A percentile compares a stretch with the other conserved stretches of the same genome.
Evolutionary conservation across 106 monocot genomes (phyloP).

Genomic region (Dendrobium catenatum): DNA sequence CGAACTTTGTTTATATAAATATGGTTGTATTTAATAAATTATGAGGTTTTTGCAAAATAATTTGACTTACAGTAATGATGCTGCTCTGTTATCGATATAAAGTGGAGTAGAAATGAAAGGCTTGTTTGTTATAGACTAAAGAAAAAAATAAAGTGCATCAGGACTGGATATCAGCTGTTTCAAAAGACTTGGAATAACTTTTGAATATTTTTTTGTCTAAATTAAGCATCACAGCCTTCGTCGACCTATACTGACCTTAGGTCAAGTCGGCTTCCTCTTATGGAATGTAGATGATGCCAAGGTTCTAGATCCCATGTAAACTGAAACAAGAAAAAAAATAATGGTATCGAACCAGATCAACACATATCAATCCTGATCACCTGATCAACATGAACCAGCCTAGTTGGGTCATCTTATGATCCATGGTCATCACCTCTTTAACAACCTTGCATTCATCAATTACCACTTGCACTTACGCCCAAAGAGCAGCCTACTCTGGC

Average conservation of each 20-base stretch:
- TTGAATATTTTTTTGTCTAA: no score
- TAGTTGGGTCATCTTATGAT: no score
- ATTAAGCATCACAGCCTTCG: background rate
- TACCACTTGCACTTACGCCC: no score
- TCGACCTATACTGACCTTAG: background rate
- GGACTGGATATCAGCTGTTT: background rate
- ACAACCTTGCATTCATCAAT: no score
- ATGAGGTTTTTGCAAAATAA: no score
- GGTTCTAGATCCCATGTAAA: background rate
- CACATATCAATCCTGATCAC: background rate
- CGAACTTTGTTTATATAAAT: no score
- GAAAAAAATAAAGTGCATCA: background rate
- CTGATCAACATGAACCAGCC: no score
- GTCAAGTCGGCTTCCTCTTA: background rate
- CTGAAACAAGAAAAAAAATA: background rate
- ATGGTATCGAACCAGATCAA: background rate
- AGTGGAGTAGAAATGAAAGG: background rate
- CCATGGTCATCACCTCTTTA: no score
- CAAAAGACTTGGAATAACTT: background rate
- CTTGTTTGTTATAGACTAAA: background rate
- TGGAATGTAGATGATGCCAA: background rate
- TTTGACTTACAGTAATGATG: no score
- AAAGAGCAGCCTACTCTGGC: no score
- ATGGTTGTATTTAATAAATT: no score
- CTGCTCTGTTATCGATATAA: no score